phyloP scores from a whole-genome alignment of 2,329 filamentous ascomycete genomes.

The Penicillium expansum region DNA sequence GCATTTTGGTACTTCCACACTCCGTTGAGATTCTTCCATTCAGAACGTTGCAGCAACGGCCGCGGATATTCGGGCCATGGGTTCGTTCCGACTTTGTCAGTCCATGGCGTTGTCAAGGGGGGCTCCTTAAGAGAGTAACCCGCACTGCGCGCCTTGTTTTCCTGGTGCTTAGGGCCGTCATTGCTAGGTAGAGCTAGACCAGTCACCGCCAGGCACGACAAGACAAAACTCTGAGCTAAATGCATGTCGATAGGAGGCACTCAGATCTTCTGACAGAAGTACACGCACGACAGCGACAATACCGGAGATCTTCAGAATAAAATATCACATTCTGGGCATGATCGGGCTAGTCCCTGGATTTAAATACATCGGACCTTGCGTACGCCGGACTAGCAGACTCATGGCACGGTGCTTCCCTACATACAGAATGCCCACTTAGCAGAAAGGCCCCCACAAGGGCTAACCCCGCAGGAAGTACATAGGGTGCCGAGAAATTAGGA shows the following conservation, averaged over 20 bases:
- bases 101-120: slow-evolving; percentile 48
- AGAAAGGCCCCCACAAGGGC: slow-evolving; percentile 10
- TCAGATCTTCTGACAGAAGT: background rate
- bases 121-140: slow-evolving; percentile 42
- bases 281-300: background rate
- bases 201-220: slow-evolving; percentile 13
- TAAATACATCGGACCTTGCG: slow-evolving; percentile 4
- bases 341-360: slow-evolving; percentile 4
- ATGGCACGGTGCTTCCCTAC: slow-evolving; percentile 3
- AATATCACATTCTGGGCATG: background rate
- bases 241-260: slow-evolving; percentile 12
- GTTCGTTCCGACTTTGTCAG: slow-evolving; percentile 46
- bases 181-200: slow-evolving; percentile 12
- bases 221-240: slow-evolving; percentile 9
- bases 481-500: slow-evolving; percentile 6
- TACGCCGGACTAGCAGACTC: background rate
- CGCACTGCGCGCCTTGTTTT: slow-evolving; percentile 15
- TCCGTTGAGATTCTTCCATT: slow-evolving; percentile 52
- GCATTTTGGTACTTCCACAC: slow-evolving; percentile 49
- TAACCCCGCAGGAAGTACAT: slow-evolving; percentile 16
- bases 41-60: slow-evolving; percentile 45
- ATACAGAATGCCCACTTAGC: slow-evolving; percentile 7
- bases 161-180: background rate
- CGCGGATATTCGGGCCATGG: slow-evolving; percentile 53
- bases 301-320: background rate